Evolutionary conservation across 1,284 basidiomycete genomes (phyloP).

Genomic region (Ganoderma multipileum): DNA sequence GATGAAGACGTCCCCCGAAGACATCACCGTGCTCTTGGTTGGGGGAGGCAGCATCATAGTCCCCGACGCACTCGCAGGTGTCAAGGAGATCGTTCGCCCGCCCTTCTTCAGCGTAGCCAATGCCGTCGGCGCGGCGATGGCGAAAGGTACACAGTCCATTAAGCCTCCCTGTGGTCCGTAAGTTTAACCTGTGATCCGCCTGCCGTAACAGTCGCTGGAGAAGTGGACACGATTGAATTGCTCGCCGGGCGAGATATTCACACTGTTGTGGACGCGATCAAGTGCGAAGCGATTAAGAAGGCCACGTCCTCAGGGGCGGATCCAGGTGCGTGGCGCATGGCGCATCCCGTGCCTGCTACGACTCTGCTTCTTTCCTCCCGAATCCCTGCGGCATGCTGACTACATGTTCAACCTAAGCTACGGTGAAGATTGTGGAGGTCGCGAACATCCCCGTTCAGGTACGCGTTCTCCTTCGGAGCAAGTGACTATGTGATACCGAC

Average conservation of each 20-base stretch:
- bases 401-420: constrained; percentile 25
- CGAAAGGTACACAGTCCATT: constrained; percentile 41
- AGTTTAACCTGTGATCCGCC: not conserved
- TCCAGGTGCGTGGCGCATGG: constrained; percentile 31
- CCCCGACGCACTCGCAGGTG: constrained; percentile 51
- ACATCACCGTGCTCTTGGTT: constrained; percentile 55
- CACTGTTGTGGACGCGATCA: constrained; percentile 48
- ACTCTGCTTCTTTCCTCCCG: not conserved
- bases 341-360: not conserved
- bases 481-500: not conserved
- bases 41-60: constrained; percentile 59
- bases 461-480: not conserved
- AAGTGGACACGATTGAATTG: constrained; percentile 51
- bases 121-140: constrained; percentile 61
- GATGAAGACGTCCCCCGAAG: constrained; percentile 66
- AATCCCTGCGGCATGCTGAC: not conserved
- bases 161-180: not conserved
- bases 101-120: constrained; percentile 60
- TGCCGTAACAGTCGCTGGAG: constrained; percentile 36
- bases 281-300: constrained; percentile 50
- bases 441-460: constrained; percentile 51
- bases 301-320: constrained; percentile 55
- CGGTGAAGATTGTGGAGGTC: constrained; percentile 54
- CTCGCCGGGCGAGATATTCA: constrained; percentile 48
- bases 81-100: constrained; percentile 54